Evolutionary conservation across 164 flowering plant species (phyloP), one percentile per base, ranked within the genome.

Genomic region (Echeveria elegans): DNA sequence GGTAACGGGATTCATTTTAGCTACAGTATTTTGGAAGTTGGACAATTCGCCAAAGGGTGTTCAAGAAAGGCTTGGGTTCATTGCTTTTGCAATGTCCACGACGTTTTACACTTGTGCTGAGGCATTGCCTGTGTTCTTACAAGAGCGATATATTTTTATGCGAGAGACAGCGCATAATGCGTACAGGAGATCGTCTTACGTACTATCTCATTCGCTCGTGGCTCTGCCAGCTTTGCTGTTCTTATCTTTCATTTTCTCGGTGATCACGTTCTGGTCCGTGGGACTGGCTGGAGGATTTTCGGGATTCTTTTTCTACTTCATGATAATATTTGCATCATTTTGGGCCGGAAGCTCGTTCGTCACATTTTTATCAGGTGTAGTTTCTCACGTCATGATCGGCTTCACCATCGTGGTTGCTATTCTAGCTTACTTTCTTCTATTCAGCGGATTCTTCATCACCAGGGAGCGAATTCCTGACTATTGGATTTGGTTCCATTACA

Each of bases 51-150:
- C 84, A 0, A 80, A 75, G 70, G 85, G 85, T 0, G 79, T 72
- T 0, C 77, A 77, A 62, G 85, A 81, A 59, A 59, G 85, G 21
- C 56, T 82, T 16, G 86, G 86, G 2, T 83, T 83, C 70, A 78
- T 83, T 68, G 87, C 87, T 0, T 81, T 83, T 67, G 85, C 85
- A 32, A 83, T 83, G 86, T 83, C 84, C 28, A 83, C 84, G 10
- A 83, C 83, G 1, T 81, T 79, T 77, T 81, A 83, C 80, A 79
- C 85, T 64, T 81, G 81, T 64, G 83, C 83, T 9, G 86, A 83
- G 11, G 84, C 84, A 0, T 76, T 83, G 2, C 85, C 82, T 0
- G 88, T 80, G 14, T 84, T 84, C 69, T 82, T 82, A 50, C 85
- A 82, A 63, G 79, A 82, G 59, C 66, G 83, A 1, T 82, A 77